Conservation (phyloP, 1,139 yeast genomes). For the Yamadazyma diospyri region DNA sequence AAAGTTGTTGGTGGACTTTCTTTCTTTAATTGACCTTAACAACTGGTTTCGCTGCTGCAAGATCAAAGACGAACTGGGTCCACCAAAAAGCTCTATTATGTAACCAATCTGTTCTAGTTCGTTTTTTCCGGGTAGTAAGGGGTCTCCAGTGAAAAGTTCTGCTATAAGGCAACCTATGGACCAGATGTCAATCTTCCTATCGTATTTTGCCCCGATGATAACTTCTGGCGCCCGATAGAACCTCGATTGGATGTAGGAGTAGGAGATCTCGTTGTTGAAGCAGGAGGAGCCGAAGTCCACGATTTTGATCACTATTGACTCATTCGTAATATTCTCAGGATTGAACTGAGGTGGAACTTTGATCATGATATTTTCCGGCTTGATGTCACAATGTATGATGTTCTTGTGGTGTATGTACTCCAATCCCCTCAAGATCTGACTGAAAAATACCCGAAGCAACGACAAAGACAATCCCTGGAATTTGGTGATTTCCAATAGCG, state of each 20-base stretch:
- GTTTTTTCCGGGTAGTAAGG: constrained; percentile 66
- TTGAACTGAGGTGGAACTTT: constrained; percentile 26
- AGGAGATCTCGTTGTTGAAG: constrained; percentile 41
- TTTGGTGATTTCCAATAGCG: constrained; percentile 56
- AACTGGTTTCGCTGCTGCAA: constrained; percentile 22
- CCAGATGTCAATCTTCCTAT: constrained; percentile 74
- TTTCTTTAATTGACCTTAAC: constrained; percentile 17
- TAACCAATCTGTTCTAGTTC: constrained; percentile 65
- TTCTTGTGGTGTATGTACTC: constrained; percentile 55
- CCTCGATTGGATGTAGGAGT: constrained; percentile 61
- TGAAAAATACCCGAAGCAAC: constrained; percentile 48
- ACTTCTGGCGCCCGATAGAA: constrained; percentile 79
- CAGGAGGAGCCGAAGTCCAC: constrained; percentile 69
- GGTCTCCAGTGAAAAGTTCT: constrained; percentile 64
- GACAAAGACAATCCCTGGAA: constrained; percentile 60
- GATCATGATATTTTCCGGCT: constrained; percentile 81
- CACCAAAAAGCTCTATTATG: constrained; percentile 59
- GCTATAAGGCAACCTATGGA: constrained; percentile 68
- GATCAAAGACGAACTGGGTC: constrained; percentile 42
- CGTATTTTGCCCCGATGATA: constrained; percentile 71
- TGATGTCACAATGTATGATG: constrained; percentile 85
- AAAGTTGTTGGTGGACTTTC: constrained; percentile 14
- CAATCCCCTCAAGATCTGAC: constrained; percentile 58
- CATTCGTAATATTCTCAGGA: constrained; percentile 9
- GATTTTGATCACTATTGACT: constrained; percentile 42